Evolutionary conservation across 2,329 filamentous ascomycete species (phyloP).

Genomic region (Calonectria hongkongensis): DNA sequence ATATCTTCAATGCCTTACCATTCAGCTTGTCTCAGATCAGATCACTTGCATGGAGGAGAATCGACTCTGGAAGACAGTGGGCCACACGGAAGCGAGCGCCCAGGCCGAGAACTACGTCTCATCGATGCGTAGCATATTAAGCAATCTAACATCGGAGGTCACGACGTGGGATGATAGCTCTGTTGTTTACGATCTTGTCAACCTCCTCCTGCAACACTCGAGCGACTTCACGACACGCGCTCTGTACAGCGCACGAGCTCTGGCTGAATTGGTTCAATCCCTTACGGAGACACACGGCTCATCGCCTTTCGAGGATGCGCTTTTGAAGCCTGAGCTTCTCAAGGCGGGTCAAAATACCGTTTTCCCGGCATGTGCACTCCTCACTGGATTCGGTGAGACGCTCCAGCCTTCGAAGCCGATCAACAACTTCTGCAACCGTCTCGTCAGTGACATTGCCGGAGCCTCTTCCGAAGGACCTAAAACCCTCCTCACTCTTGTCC

Average conservation of each 20-base stretch:
- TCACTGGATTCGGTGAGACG: slow-evolving; percentile 71
- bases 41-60: slow-evolving; percentile 66
- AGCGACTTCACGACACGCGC: slow-evolving; percentile 64
- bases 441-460: slow-evolving; percentile 77
- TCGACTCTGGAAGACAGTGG: slow-evolving; percentile 68
- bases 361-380: slow-evolving; percentile 69
- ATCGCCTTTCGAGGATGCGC: slow-evolving; percentile 66
- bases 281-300: slow-evolving; percentile 69
- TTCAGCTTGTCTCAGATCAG: slow-evolving; percentile 73
- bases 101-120: slow-evolving; percentile 67
- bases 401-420: slow-evolving; percentile 68
- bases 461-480: slow-evolving; percentile 65
- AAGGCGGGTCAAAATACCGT: slow-evolving; percentile 68
- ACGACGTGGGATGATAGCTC: slow-evolving; percentile 63
- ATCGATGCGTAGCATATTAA: slow-evolving; percentile 62
- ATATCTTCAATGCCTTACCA: slow-evolving; percentile 70
- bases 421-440: slow-evolving; percentile 74
- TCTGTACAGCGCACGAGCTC: slow-evolving; percentile 71
- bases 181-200: slow-evolving; percentile 65
- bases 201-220: slow-evolving; percentile 66
- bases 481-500: slow-evolving; percentile 69
- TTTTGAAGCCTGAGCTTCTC: slow-evolving; percentile 67
- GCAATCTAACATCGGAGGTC: slow-evolving; percentile 57
- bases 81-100: slow-evolving; percentile 57
- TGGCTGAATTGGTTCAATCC: slow-evolving; percentile 70